Base-by-base conservation (phyloP, 345 rosid genomes). In the Balakata baccata region DNA sequence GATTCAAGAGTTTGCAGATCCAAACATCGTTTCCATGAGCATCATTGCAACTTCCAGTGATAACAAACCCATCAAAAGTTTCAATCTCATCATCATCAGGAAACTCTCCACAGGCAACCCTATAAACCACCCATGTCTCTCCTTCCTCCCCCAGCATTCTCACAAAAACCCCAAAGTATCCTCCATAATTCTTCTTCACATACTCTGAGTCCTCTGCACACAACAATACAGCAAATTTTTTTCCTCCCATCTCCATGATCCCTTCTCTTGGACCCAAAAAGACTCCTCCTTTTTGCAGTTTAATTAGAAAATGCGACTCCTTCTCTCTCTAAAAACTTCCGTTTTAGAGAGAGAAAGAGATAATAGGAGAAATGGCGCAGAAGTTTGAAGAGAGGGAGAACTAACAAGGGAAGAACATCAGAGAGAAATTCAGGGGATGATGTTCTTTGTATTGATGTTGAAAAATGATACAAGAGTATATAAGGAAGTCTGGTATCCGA, bases 131-230 rank as follows among this genome's bases (percentile, higher is more conserved):
- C 96, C 96, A 90, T 2, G 58, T 72, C 81, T 90, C 96, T 3
- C 90, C 93, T 18, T 86, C 85, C 81, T 82, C 88, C 45, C 74
- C 84, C 79, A 90, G 70, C 89, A 84, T 86, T 78, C 61, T 74
- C 76, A 70, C 77, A 66, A 85, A 88, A 13, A 90, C 81, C 46
- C 86, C 92, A 70, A 79, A 84, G 29, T 87, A 87, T 29, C 92
- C 92, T 50, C 84, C 91, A 72, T 86, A 81, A 29, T 37, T 80
- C 77, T 72, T 82, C 80, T 76, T 86, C 80, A 88, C 84, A 69
- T 82, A 86, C 6, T 90, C 96, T 2, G 96, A 80, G 61, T 90
- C 96, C 71, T 88, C 86, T 8, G 91, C 92, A 49, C 92, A 88
- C 56, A 86, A 71, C n/a, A 90, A 86, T 18, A 90, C 85, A 6